Conservation (phyloP, 805 yeast genomes). For the Myxozyma mucilagina region DNA sequence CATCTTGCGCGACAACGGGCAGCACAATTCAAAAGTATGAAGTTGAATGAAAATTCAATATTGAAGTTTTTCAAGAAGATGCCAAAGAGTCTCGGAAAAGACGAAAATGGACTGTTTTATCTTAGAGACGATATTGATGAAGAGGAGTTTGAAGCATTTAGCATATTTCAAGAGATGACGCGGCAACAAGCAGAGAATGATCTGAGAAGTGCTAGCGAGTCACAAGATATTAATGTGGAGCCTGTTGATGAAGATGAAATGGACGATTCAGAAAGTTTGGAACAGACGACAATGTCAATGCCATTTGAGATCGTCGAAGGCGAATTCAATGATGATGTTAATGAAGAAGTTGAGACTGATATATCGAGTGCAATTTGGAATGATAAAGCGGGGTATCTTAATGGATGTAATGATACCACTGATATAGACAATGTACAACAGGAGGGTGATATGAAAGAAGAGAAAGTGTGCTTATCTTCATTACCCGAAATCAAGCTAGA, state of each 20-base stretch:
- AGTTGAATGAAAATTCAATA: neutral
- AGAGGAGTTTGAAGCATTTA: neutral
- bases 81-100: neutral
- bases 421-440: no score
- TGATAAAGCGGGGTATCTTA: neutral
- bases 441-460: no score
- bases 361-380: neutral
- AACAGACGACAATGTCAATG: neutral
- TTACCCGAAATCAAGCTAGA: neutral
- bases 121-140: neutral
- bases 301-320: constrained; percentile 6
- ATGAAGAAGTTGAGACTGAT: neutral
- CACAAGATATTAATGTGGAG: neutral
- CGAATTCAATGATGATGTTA: neutral
- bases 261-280: neutral
- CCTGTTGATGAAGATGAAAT: neutral
- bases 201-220: neutral
- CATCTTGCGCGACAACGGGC: neutral
- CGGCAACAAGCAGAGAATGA: no score
- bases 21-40: neutral
- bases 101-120: neutral
- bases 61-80: neutral
- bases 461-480: neutral
- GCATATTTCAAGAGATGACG: neutral
- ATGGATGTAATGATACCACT: no score